Evolutionary conservation across 169 alveolate genomes (phyloP).

Genomic region (Plasmodium gallinaceum): DNA sequence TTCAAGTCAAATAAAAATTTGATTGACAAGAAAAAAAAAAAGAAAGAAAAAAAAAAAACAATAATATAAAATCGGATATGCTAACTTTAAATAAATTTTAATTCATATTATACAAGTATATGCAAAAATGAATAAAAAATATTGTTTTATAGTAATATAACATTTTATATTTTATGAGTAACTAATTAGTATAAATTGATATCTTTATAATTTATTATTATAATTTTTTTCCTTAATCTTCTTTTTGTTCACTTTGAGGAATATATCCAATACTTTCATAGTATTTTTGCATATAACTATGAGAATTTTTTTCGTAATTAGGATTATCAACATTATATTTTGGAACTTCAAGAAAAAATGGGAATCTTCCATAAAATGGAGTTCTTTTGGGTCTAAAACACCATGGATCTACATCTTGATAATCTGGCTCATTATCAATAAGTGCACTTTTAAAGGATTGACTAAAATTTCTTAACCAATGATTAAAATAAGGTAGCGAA

Average conservation of each 20-base stretch:
- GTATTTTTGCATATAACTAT: conserved; percentile 82
- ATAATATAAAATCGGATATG: no score
- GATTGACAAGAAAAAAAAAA: no score
- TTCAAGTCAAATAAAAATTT: no score
- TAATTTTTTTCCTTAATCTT: not conserved
- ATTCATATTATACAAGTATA: no score
- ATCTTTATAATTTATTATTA: no score
- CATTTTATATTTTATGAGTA: no score
- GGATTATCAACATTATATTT: conserved; percentile 84
- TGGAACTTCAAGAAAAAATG: conserved; percentile 84
- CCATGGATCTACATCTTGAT: conserved; percentile 79
- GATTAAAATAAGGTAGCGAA: conserved; percentile 85
- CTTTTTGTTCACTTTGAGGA: not conserved
- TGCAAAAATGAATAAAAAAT: no score
- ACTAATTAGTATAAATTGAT: no score
- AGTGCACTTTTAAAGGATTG: conserved; percentile 81
- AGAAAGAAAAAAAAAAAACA: no score
- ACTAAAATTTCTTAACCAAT: conserved; percentile 80
- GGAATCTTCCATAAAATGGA: conserved; percentile 84
- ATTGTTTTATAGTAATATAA: no score
- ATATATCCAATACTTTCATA: conserved; percentile 78
- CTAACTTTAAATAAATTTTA: no score
- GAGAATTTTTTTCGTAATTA: conserved; percentile 80
- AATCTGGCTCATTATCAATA: conserved; percentile 88
- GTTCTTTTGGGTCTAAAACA: conserved; percentile 82